These are phyloP conservation scores for Sisymbrium altissimum DNA, from an alignment of 345 rosid species.

Conservation along the genomic window DNA sequence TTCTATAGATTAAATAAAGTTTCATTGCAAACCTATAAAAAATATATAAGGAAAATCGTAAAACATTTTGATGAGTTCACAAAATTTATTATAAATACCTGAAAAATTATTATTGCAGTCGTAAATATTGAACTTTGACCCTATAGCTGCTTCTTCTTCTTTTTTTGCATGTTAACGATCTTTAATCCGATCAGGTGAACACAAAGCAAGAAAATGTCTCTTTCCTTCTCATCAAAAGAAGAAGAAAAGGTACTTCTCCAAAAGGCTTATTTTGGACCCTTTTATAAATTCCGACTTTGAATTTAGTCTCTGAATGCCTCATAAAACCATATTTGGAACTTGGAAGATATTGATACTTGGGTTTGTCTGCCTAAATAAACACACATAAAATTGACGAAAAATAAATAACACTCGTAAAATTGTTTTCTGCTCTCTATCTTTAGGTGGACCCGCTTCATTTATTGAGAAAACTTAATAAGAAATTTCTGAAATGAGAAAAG, in stretches of 20 bases:
- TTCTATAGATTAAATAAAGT: neutral
- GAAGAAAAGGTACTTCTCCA: neutral
- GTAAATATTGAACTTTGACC: neutral
- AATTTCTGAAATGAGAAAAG: neutral
- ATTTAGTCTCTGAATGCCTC: neutral
- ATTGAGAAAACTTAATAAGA: neutral
- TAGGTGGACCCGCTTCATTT: neutral
- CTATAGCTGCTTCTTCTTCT: neutral
- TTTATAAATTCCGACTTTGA: neutral
- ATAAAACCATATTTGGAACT: conserved; percentile 13
- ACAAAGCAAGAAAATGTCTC: conserved; percentile 9
- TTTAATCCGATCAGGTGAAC: neutral
- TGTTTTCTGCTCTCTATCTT: neutral
- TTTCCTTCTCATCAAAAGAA: neutral
- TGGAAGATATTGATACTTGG: conserved; percentile 18
- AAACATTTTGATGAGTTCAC: neutral
- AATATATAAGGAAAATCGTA: neutral
- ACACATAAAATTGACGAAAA: neutral
- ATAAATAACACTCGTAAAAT: neutral
- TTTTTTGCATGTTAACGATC: neutral
- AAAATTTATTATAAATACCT: neutral
- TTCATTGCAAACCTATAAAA: neutral
- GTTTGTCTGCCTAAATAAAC: conserved; percentile 18
- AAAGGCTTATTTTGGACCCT: conserved; percentile 29
- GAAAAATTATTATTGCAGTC: neutral